Base-by-base conservation (phyloP, 129 eudicot genomes). In the Artemisia annua region DNA sequence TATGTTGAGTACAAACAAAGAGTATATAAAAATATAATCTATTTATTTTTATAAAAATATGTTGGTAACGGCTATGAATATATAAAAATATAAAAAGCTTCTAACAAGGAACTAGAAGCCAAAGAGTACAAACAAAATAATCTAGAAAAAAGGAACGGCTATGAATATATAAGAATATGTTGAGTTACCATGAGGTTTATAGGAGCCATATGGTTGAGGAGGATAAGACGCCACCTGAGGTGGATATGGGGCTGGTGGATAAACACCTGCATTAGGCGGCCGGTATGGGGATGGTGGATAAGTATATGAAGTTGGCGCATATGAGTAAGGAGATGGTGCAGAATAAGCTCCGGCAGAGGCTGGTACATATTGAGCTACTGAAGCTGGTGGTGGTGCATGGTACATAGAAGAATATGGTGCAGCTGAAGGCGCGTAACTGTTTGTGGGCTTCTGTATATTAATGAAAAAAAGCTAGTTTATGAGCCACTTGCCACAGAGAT, bases 151-250 rank as follows among this genome's bases (percentile, higher is more conserved):
- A n/a, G n/a, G n/a, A n/a, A n/a, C n/a, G n/a, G n/a, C n/a, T n/a
- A n/a, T n/a, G n/a, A n/a, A n/a, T n/a, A n/a, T n/a, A n/a, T n/a
- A n/a, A 32, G 48, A n/a, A 52, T 2, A 44, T 39, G 66, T 39
- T 39, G 67, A 70, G 69, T 76, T 75, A 87, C 97, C 97, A 74
- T 87, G 73, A 48, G 90, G 86, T 60, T 88, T 39, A 39, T 39
- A 1, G 46, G 46, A 39, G 11, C 46, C 46, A 39, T 39, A 91
- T n/a, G 69, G 19, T 15, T 22, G 67, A 72, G 49, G 81, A 81
- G 49, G 82, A 83, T 90, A 87, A 35, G 95, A 79, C 61, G 86
- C 55, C 3, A 83, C 78, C 50, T 68, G 91, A 63, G 81, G 81
- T 20, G 81, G 87, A 53, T 76, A 84, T 19, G 85, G 74, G 9